Evolutionary conservation across 2,329 filamentous ascomycete genomes (phyloP).

Genomic region (Lojkania enalia): DNA sequence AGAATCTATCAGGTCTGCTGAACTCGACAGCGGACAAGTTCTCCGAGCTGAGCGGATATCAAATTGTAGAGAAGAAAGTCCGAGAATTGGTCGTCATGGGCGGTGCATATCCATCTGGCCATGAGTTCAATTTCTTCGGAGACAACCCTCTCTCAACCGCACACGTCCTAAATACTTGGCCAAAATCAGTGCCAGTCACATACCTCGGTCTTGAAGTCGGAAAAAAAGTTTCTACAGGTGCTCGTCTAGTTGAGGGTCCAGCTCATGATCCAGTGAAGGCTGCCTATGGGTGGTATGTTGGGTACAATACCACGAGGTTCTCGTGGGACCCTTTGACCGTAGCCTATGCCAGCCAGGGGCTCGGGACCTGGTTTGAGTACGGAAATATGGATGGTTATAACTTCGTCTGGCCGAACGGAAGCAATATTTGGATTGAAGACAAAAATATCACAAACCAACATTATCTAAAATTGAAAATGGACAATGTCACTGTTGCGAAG

Average conservation of each 20-base stretch:
- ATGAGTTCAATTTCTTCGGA: constrained; percentile 56
- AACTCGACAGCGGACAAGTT: constrained; percentile 49
- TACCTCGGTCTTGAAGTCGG: constrained; percentile 54
- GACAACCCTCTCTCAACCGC: constrained; percentile 44
- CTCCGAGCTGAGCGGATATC: constrained; percentile 46
- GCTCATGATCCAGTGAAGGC: constrained; percentile 22
- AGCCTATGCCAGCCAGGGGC: constrained; percentile 23
- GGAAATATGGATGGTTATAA: constrained; percentile 49
- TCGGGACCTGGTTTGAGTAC: constrained; percentile 40
- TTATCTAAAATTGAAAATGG: constrained; percentile 44
- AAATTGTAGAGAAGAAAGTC: constrained; percentile 52
- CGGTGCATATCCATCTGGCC: constrained; percentile 53
- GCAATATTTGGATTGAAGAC: constrained; percentile 51
- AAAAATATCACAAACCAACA: constrained; percentile 43
- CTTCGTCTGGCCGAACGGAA: constrained; percentile 45
- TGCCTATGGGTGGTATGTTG: constrained; percentile 28
- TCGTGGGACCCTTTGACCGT: constrained; percentile 34
- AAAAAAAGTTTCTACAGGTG: constrained; percentile 47
- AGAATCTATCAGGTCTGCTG: constrained; percentile 53
- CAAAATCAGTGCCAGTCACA: constrained; percentile 34
- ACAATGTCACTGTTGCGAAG: constrained; percentile 32
- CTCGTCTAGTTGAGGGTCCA: constrained; percentile 27
- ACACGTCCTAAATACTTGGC: constrained; percentile 54
- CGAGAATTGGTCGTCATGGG: constrained; percentile 58
- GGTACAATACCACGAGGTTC: constrained; percentile 22